Evolutionary conservation across 345 rosid genomes (phyloP).

Genomic region (Clausena lansium): DNA sequence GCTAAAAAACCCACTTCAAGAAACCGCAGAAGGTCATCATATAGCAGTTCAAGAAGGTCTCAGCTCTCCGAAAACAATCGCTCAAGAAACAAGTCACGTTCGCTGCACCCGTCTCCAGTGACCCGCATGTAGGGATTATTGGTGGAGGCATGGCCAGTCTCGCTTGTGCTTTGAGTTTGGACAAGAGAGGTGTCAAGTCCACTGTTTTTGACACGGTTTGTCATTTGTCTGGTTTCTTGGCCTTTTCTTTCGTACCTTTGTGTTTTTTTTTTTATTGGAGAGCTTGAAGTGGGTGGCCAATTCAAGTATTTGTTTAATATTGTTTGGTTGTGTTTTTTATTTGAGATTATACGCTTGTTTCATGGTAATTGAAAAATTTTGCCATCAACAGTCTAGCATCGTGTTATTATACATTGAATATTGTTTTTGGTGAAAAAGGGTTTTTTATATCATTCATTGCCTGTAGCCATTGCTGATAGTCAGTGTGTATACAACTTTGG

Average conservation of each 20-base stretch:
- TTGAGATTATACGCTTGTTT: background rate
- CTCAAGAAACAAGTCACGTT: conserved; percentile 80
- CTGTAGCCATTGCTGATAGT: too few relatives aligned
- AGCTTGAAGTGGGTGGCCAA: conserved; percentile 74
- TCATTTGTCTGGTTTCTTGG: conserved; percentile 15
- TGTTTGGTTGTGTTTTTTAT: background rate
- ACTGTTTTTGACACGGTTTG: conserved; percentile 96
- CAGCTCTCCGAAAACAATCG: conserved; percentile 65
- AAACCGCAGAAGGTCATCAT: conserved; percentile 46
- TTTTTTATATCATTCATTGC: too few relatives aligned
- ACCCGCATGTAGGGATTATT: conserved; percentile 72
- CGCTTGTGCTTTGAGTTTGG: conserved; percentile 63
- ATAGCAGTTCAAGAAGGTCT: conserved; percentile 84
- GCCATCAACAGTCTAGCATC: background rate
- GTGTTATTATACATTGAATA: background rate
- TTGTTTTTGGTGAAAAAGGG: too few relatives aligned
- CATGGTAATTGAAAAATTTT: background rate
- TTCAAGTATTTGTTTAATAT: conserved; percentile 23
- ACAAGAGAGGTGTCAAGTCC: conserved; percentile 74
- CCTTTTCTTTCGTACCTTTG: background rate
- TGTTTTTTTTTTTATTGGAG: conserved; percentile 45
- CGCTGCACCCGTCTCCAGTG: conserved; percentile 46
- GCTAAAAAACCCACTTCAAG: conserved; percentile 41
- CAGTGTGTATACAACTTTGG: background rate
- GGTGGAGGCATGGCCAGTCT: conserved; percentile 94